Percentiles rank a stretch among this genome's conserved stretches.
Conservation (phyloP, 306 rosid species). For the Cicer cuneatum region DNA sequence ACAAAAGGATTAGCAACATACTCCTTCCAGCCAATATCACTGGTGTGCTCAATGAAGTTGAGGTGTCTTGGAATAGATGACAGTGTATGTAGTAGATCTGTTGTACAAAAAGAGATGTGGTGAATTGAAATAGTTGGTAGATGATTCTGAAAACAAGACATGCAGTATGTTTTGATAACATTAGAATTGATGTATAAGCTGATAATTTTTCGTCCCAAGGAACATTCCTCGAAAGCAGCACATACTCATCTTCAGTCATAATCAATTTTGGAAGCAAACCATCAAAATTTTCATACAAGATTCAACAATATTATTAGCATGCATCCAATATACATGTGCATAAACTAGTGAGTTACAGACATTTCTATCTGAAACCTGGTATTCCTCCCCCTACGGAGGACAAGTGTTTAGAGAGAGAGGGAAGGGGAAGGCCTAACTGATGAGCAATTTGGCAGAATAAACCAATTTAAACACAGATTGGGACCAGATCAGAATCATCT, state of each 20-base stretch:
- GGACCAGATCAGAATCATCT: conserved; percentile 34
- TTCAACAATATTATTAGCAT: neutral
- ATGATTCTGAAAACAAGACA: neutral
- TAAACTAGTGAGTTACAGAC: neutral
- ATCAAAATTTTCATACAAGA: neutral
- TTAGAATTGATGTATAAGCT: neutral
- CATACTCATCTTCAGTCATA: neutral
- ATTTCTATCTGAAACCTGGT: neutral
- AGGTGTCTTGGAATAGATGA: conserved; percentile 55
- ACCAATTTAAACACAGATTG: conserved; percentile 17
- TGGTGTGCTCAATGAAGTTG: conserved; percentile 64
- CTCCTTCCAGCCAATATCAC: conserved; percentile 96
- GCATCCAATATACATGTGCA: conserved; percentile 2
- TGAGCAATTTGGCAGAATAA: neutral
- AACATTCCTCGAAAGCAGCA: neutral
- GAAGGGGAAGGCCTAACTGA: neutral
- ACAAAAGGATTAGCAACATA: conserved; percentile 41
- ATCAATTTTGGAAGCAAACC: neutral
- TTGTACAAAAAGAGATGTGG: conserved; percentile 24
- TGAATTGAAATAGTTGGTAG: neutral
- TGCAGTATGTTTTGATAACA: neutral
- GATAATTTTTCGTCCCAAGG: neutral
- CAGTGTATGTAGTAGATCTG: conserved; percentile 57
- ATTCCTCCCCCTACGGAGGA: too few species aligned
- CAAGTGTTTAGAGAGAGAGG: too few species aligned